phyloP scores from a whole-genome alignment of 805 yeast species.

The Schwanniomyces polymorphus region DNA sequence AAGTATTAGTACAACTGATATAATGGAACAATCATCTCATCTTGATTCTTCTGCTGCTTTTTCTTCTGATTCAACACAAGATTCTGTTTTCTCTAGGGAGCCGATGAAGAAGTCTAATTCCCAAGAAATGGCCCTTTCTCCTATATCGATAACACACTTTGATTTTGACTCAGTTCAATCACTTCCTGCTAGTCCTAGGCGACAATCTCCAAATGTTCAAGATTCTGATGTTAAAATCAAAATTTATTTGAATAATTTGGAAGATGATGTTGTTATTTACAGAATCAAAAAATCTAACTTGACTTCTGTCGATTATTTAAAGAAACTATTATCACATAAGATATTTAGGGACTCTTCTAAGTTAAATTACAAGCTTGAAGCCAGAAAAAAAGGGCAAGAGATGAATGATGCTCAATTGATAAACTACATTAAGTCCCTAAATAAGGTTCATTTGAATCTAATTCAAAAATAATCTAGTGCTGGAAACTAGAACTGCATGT shows the following conservation, averaged over 20 bases:
- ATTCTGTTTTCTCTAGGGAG: neutral
- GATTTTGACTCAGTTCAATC: neutral
- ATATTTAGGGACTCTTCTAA: constrained; percentile 30
- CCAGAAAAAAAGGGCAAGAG: constrained; percentile 12
- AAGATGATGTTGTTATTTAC: constrained; percentile 27
- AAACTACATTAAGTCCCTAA: constrained; percentile 15
- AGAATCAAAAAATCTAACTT: constrained; percentile 22
- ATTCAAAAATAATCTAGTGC: constrained; percentile 11
- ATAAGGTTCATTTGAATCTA: constrained; percentile 24
- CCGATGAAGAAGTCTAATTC: neutral
- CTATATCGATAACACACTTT: neutral
- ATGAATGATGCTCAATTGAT: constrained; percentile 13
- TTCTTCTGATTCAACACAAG: neutral
- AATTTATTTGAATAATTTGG: neutral
- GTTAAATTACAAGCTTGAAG: constrained; percentile 21
- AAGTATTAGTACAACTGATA: neutral
- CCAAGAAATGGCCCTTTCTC: neutral
- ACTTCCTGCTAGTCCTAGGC: neutral
- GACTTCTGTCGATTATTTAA: constrained; percentile 23
- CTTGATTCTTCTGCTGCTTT: neutral
- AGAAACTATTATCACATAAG: constrained; percentile 25
- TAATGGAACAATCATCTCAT: neutral
- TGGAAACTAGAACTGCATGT: neutral
- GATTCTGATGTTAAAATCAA: neutral
- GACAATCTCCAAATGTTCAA: neutral